Conservation (phyloP, 2,329 filamentous ascomycete species). For the Trichoderma cornu-damae region DNA sequence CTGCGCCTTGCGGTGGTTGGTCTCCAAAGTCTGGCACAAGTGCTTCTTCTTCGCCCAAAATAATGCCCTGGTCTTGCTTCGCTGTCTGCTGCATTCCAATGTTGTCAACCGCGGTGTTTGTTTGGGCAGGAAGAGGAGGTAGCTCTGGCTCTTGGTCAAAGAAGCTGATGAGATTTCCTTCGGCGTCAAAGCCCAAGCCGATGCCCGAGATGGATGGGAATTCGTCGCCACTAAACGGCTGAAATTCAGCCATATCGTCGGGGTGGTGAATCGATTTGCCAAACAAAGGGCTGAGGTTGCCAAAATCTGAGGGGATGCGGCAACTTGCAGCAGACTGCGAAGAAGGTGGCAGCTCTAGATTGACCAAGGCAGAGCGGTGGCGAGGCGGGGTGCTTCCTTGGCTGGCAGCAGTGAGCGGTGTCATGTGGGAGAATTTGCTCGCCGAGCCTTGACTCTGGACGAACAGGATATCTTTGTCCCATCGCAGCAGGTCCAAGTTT, state of each 20-base stretch:
- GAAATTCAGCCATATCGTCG: constrained; percentile 25
- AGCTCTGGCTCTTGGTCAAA: constrained; percentile 42
- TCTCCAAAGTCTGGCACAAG: constrained; percentile 38
- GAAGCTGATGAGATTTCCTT: constrained; percentile 45
- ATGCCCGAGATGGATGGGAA: constrained; percentile 37
- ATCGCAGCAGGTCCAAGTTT: constrained; percentile 34
- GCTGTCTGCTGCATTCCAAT: not conserved
- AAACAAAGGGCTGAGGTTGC: constrained; percentile 29
- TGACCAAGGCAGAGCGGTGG: constrained; percentile 26
- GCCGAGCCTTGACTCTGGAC: constrained; percentile 36
- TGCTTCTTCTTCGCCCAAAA: constrained; percentile 27
- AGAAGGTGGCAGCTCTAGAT: constrained; percentile 33
- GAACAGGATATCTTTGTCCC: constrained; percentile 32
- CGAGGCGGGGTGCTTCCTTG: constrained; percentile 30
- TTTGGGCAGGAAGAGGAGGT: constrained; percentile 34
- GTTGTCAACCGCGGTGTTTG: not conserved
- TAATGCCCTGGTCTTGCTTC: not conserved
- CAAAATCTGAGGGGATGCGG: constrained; percentile 34
- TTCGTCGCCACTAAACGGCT: constrained; percentile 38
- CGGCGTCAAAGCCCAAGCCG: constrained; percentile 46
- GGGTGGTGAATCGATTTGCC: constrained; percentile 22
- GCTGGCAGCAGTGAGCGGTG: constrained; percentile 33
- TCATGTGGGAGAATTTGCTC: constrained; percentile 42
- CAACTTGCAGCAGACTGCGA: constrained; percentile 32
- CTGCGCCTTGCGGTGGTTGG: constrained; percentile 35